Percentiles rank a stretch among this genome's conserved stretches.
Conservation (phyloP, 2,329 filamentous ascomycete species). For the Colletotrichum musae region DNA sequence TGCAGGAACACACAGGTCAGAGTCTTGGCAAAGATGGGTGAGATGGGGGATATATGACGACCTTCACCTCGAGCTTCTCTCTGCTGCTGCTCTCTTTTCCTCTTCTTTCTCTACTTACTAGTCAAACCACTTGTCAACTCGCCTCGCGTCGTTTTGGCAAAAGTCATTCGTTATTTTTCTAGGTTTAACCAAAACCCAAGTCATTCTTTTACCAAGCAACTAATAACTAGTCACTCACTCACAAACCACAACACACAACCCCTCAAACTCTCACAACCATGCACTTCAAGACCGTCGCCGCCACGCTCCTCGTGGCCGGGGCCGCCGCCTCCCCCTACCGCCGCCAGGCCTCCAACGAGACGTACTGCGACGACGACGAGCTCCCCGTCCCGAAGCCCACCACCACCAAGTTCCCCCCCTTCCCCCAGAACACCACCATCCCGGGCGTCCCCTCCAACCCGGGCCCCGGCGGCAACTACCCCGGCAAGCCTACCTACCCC, state of each 20-base stretch:
- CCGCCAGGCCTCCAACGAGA: conserved; percentile 36
- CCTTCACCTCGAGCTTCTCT: neutral
- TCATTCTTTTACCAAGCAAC: conserved; percentile 28
- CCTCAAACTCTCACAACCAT: conserved; percentile 11
- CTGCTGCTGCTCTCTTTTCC: too few relatives aligned
- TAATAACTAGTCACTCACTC: conserved; percentile 12
- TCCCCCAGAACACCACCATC: conserved; percentile 31
- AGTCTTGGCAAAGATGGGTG: conserved; percentile 16
- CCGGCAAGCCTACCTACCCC: neutral
- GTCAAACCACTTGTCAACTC: conserved; percentile 4
- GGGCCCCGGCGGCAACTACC: conserved; percentile 9
- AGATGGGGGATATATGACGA: conserved; percentile 34
- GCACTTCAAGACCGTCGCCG: conserved; percentile 36
- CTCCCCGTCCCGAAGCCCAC: conserved; percentile 17
- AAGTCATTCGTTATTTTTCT: conserved; percentile 34
- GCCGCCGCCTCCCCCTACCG: conserved; percentile 34
- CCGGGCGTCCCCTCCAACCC: conserved; percentile 29
- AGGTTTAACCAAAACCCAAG: conserved; percentile 8
- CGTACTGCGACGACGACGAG: conserved; percentile 35
- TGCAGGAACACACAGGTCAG: neutral
- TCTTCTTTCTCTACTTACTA: conserved; percentile 1
- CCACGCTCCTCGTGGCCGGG: conserved; percentile 40
- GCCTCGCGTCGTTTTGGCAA: conserved; percentile 16
- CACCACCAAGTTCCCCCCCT: conserved; percentile 31
- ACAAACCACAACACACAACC: neutral